phyloP scores from a whole-genome alignment of 2,329 filamentous ascomycete species.

The Zelopaecilomyces penicillatus region DNA sequence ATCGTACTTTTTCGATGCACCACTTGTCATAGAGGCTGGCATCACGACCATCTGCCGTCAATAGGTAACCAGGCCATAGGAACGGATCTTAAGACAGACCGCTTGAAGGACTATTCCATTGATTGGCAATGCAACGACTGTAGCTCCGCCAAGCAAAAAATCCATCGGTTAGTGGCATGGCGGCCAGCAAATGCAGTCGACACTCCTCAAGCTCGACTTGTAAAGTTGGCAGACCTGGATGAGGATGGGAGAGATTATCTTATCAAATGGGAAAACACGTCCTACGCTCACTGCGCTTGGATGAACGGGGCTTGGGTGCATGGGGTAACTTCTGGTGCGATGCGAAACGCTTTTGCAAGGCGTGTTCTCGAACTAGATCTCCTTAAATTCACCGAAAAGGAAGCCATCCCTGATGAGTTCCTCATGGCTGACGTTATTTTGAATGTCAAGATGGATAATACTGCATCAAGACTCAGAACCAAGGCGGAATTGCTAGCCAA shows the following conservation, averaged over 20 bases:
- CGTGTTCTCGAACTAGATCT: constrained; percentile 51
- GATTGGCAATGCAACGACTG: constrained; percentile 81
- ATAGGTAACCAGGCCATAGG: constrained; percentile 24
- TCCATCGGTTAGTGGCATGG: constrained; percentile 82
- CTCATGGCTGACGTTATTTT: constrained; percentile 85
- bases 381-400: constrained; percentile 58
- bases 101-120: constrained; percentile 62
- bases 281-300: constrained; percentile 79
- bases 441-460: constrained; percentile 52
- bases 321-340: constrained; percentile 53
- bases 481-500: constrained; percentile 64
- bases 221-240: constrained; percentile 35
- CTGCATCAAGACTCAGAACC: constrained; percentile 42
- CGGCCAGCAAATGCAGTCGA: constrained; percentile 46
- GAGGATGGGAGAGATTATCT: constrained; percentile 81
- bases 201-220: constrained; percentile 5
- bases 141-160: constrained; percentile 52
- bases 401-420: constrained; percentile 83
- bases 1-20: constrained; percentile 79
- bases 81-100: constrained; percentile 33
- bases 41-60: constrained; percentile 72
- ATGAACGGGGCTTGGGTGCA: constrained; percentile 84
- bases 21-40: constrained; percentile 69
- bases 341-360: constrained; percentile 70
- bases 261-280: constrained; percentile 74